A percentile compares a stretch with the other conserved stretches of the same genome.
Evolutionary conservation across 345 rosid species (phyloP).

Genomic region (Eutrema heterophyllum): DNA sequence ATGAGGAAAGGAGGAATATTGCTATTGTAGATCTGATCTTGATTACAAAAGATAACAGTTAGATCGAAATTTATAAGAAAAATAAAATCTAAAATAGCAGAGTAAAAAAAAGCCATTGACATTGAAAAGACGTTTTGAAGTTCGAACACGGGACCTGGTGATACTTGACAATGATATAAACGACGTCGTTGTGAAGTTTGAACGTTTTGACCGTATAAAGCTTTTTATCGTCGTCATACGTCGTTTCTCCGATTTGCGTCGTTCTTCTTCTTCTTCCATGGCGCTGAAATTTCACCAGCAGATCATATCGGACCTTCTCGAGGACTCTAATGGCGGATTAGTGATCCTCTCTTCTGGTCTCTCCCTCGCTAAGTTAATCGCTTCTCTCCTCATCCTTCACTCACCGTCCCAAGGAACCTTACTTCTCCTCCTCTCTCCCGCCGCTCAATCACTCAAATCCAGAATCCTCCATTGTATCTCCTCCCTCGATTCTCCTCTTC

Average conservation of each 20-base stretch:
- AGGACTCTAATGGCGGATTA: slow-evolving; percentile 65
- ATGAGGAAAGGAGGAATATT: no score
- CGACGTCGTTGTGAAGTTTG: not conserved
- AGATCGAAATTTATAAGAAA: no score
- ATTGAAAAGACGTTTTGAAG: no score
- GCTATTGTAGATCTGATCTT: no score
- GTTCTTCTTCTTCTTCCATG: slow-evolving; percentile 32
- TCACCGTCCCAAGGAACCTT: slow-evolving; percentile 64
- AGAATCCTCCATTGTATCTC: slow-evolving; percentile 47
- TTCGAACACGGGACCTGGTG: no score
- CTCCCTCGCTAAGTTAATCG: slow-evolving; percentile 57
- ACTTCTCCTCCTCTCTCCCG: slow-evolving; percentile 58
- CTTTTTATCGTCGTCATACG: not conserved
- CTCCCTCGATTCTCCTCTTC: slow-evolving; percentile 30
- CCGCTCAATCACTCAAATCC: slow-evolving; percentile 62
- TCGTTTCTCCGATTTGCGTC: not conserved
- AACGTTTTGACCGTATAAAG: not conserved
- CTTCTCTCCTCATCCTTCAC: slow-evolving; percentile 68
- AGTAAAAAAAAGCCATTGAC: no score
- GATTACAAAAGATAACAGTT: no score
- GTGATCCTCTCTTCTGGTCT: slow-evolving; percentile 81
- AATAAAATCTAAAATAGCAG: no score
- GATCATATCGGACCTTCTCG: slow-evolving; percentile 65
- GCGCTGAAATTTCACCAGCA: slow-evolving; percentile 80
- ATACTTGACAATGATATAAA: no score